Evolutionary conservation across 257 asterid genomes (phyloP).

Genomic region (Cinchona pubescens): DNA sequence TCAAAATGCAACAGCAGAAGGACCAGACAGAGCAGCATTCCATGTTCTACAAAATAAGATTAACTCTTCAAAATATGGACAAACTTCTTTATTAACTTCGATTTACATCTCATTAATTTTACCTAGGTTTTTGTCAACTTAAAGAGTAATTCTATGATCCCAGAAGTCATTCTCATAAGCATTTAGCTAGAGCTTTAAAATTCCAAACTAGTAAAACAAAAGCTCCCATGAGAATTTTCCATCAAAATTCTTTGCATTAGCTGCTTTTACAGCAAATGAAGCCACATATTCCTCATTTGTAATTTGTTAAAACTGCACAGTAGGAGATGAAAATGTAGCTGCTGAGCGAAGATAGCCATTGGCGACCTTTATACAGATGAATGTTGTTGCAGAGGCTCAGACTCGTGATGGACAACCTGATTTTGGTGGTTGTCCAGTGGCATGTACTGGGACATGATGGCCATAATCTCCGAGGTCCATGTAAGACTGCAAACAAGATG

Average conservation of each 20-base stretch:
- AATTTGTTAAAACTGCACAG: not conserved
- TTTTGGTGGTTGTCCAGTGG: constrained; percentile 77
- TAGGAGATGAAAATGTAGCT: not conserved
- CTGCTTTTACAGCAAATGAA: not conserved
- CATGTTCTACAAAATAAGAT: not conserved
- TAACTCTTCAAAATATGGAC: not conserved
- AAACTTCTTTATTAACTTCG: not conserved
- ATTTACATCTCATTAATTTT: not conserved
- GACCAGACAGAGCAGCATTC: not conserved
- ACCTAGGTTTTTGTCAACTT: not conserved
- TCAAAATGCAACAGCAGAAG: not conserved
- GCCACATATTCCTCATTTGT: not conserved
- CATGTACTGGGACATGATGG: constrained; percentile 97
- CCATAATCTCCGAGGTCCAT: constrained; percentile 98
- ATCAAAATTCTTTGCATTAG: not conserved
- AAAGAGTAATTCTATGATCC: not conserved
- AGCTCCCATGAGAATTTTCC: constrained; percentile 1
- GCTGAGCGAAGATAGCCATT: not conserved
- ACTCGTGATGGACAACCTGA: constrained; percentile 60
- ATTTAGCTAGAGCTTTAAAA: not conserved
- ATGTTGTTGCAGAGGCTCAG: constrained; percentile 46
- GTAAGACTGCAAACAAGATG: constrained; percentile 58
- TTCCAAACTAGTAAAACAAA: not conserved
- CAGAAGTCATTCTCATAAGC: not conserved
- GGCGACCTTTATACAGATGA: constrained; percentile 39